Base-by-base conservation (phyloP, 805 yeast genomes). In the Kodamaea sagamina region DNA sequence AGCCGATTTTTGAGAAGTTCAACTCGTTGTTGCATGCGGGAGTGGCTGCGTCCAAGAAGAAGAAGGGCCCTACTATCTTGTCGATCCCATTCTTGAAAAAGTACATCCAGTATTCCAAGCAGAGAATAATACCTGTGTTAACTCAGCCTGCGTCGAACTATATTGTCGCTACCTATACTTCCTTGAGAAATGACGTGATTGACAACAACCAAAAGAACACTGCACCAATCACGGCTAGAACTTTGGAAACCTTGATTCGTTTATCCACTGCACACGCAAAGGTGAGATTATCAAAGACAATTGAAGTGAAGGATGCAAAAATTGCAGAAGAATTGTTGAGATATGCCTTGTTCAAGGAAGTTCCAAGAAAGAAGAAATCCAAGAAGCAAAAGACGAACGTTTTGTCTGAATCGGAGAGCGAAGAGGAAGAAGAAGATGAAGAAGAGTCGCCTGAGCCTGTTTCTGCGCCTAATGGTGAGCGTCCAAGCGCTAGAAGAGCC, bases 151-250 rank as follows among this genome's bases (percentile, higher is more conserved):
- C 98, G 1, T 78, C 89, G 7, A 85, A 82, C 42, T 78, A 84
- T 61, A 89, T 93, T 56, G 93, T 89, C 16, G 78, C 77, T 42
- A 79, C 86, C 12, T 93, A 92, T 61, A 72, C 96, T 2, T 81
- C 82, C 9, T 73, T 93, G 51, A 79, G 99, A 70, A 90, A 89
- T 61, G 86, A 84, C 50, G 76, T 75, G 43, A 68, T 74, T 41
- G 77, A 74, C 29, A 72, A 66, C 47, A 84, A 82, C 57, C 86
- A 82, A 52, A 78, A 85, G 41, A 77, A 82, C 58, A 90, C 97
- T 0, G 84, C 96, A 1, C 98, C 99, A 27, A 87, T 92, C 52
- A 92, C 99, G 1, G 96, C 98, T n/a, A 86, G 99, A 81, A 93
- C 98, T 4, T 73, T 92, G 53, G 99, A 92, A 66, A 92, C 99